Base-by-base conservation (phyloP, 495 filamentous ascomycete species). In the Chaetomium tenue region DNA sequence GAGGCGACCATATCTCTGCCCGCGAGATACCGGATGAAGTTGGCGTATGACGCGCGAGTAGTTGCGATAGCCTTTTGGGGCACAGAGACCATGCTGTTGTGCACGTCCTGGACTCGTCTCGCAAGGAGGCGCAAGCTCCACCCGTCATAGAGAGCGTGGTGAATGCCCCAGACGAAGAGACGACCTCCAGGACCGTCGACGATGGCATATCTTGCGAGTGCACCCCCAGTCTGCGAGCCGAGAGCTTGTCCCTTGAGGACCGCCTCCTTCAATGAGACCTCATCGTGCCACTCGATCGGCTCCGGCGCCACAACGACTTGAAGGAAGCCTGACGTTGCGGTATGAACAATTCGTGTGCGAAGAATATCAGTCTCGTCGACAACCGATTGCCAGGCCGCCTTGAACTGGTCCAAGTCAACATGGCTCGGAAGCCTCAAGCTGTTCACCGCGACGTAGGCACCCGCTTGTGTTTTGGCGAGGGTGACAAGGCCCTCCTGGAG, bases 131-230 rank as follows among this genome's bases (percentile, higher is more conserved):
- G 72, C 50, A 83, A 71, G 13, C 79, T 84, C 85, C 85, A 89
- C 28, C 85, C 86, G 63, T 90, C 87, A 67, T 88, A 90, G 5
- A 89, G 69, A 0, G 83, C 81, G 66, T 90, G 87, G 62, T 89
- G 86, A 7, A 85, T 76, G 18, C 83, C 85, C 81, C 80, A 84
- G 4, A 86, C 75, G 70, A 87, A 83, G 53, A 52, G 9, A 22
- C 13, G 46, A 9, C 16, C 42, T 13, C 0, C 25, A 20, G 6
- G 20, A 0, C 40, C 60, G 2, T 68, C 52, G 23, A 72, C 58
- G 12, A 76, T 63, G 5, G 72, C 61, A 25, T 68, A 74, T 13
- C 68, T 47, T 20, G 71, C 65, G 1, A 78, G 64, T 2, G 46
- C 13, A 5, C 60, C 63, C 1, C 71, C 71, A 33, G 57, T 70